Evolutionary conservation across 257 asterid species (phyloP), one percentile per base, ranked within the genome.

Genomic region (Ehretia macrophylla): DNA sequence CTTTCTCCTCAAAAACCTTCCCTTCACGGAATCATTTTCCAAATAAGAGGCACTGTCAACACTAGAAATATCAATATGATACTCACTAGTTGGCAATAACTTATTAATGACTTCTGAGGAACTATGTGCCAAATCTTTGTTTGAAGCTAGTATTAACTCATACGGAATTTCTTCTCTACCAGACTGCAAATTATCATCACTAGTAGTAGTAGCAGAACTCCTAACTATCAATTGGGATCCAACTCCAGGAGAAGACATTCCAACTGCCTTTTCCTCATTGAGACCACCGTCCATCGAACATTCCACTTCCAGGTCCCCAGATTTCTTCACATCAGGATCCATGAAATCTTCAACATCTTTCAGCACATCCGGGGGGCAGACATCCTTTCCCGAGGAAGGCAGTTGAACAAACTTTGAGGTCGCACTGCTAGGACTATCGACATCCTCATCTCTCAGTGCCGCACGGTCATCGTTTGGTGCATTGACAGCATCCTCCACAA

Each of bases 381-480:
- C 51, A 45, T 47, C 80, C 64, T 73, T 58, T 37, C 40, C 70
- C 69, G 68, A 59, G 13, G 78, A 62, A 47, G 62, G 52, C 58
- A 40, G 57, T 65, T 78, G 86, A 60, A 71, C 63, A 62, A 73
- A 79, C 62, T 80, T 80, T 48, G 91, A 85, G 35, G 88, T 71
- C 32, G 82, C 83, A 61, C 87, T 87, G 60, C 94, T 80, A 35
- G 88, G 90, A 63, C 86, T 82, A 75, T 84, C 86, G 73, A 80
- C 58, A 67, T 70, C 82, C 63, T 60, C 81, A 67, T 72, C 82
- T 70, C 79, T 84, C 52, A 64, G 53, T 55, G 20, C 39, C 16
- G 11, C 17, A 12, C 19, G 66, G 22, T 46, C 64, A 50, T 73
- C 77, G 44, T 68, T 76, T 56, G 5, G 17, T 37, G 65, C 72